Evolutionary conservation across 495 filamentous ascomycete species (phyloP).

Genomic region (Penicillium malachiteum): DNA sequence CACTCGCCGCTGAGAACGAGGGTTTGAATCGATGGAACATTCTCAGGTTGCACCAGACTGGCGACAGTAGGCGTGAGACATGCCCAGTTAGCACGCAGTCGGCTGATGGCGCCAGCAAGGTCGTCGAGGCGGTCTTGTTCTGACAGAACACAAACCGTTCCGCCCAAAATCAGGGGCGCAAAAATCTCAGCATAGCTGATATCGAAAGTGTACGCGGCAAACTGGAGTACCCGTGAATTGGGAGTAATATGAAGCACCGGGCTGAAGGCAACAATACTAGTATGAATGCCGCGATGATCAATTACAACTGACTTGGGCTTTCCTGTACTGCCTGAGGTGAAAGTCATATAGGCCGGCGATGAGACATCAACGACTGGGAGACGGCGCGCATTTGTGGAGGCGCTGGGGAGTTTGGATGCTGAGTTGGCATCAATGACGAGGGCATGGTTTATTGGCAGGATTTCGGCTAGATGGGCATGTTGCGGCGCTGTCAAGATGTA

Average conservation of each 20-base stretch:
- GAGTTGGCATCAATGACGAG: not conserved
- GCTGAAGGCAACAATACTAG: not conserved
- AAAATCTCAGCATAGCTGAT: constrained; percentile 2
- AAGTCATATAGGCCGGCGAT: not conserved
- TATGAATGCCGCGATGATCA: not conserved
- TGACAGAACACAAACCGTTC: constrained; percentile 22
- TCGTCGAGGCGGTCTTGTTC: constrained; percentile 14
- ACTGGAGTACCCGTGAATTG: constrained; percentile 15
- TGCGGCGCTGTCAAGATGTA: not conserved
- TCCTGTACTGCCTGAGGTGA: constrained; percentile 12
- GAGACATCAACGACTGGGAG: not conserved
- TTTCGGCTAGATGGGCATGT: too few species aligned
- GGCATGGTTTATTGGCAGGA: too few species aligned
- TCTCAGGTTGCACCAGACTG: constrained; percentile 9
- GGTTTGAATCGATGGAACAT: constrained; percentile 15
- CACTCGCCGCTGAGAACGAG: constrained; percentile 25
- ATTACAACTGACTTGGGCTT: constrained; percentile 2
- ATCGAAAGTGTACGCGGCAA: constrained; percentile 15
- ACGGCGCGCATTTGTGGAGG: not conserved
- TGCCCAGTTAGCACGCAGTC: constrained; percentile 8
- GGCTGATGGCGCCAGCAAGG: constrained; percentile 8
- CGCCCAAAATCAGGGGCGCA: constrained; percentile 31
- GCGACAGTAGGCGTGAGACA: constrained; percentile 18
- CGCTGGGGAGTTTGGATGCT: not conserved
- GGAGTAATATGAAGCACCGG: not conserved